Evolutionary conservation across 202 grass and related monocot genomes (phyloP), one percentile per base, ranked within the genome.

Genomic region (Schoenoplectus triqueter): DNA sequence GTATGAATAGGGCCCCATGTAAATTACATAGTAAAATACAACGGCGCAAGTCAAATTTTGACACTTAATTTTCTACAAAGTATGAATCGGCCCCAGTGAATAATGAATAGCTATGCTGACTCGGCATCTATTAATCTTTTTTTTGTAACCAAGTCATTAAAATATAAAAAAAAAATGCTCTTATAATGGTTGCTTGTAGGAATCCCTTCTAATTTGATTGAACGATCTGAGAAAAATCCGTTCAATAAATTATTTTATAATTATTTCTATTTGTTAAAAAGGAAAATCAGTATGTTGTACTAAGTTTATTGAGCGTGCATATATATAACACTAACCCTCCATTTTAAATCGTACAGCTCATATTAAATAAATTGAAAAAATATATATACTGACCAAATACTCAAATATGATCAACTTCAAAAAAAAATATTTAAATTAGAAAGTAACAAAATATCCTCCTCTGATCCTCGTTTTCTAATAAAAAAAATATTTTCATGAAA

Each of bases 31-130:
- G 13, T 59, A 40, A 66, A 66, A 66, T 66, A 66, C 22, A 40
- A 66, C 64, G 20, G 64, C 64, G 18, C 19, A 66, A 66, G 64
- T 66, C 64, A 70, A 45, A 69, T 45, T n/a, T 70, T 8, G 47
- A 21, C 46, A 10, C 50, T 50, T 19, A 3, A 14, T 49, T 20
- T 73, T 73, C 1, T 51, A 48, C 15, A 20, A 31, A 31, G 31
- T 31, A 31, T 31, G 31, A 31, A 31, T 31, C 31, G 31, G 8
- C 20, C 46, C 15, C n/a, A 10, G 49, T 17, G 10, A 50, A 19
- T 17, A 49, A 14, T 59, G 15, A 3, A 59, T 31, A 31, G 31
- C 31, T 57, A 66, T 66, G 64, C 64, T 65, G 41, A 70, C 67
- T n/a, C 0, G 45, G 41, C 39, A 39, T 66, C 11, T 7, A 64